Conservation (phyloP, 345 rosid species). For the Eucalyptus erythrocorys region DNA sequence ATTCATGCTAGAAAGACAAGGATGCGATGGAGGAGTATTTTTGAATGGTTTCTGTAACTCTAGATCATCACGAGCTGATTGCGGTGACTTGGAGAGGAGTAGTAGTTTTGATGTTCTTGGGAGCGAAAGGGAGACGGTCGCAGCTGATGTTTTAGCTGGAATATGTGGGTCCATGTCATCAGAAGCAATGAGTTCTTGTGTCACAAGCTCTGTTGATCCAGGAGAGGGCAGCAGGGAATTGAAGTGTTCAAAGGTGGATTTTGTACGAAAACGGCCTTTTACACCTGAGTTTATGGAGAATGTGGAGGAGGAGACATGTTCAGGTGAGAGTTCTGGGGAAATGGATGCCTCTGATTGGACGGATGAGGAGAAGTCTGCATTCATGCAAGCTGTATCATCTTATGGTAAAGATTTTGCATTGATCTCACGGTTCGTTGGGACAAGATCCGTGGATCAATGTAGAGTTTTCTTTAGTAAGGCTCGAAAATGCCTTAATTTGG, state of each 20-base stretch:
- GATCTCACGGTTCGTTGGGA: constrained; percentile 51
- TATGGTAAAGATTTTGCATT: constrained; percentile 82
- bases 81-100: constrained; percentile 33
- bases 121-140: constrained; percentile 57
- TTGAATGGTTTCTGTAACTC: constrained; percentile 31
- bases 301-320: constrained; percentile 73
- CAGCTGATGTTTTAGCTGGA: constrained; percentile 82
- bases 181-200: constrained; percentile 80
- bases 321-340: constrained; percentile 92
- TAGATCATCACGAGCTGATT: constrained; percentile 22
- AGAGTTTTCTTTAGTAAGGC: constrained; percentile 90
- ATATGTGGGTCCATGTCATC: constrained; percentile 74
- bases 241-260: constrained; percentile 15
- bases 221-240: constrained; percentile 7
- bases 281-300: constrained; percentile 49
- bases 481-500: constrained; percentile 87
- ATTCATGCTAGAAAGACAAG: constrained; percentile 13
- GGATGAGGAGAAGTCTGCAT: constrained; percentile 69
- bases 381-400: constrained; percentile 58
- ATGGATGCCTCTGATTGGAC: constrained; percentile 85
- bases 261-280: constrained; percentile 25
- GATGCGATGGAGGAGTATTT: constrained; percentile 27
- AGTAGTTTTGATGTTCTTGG: constrained; percentile 32
- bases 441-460: constrained; percentile 80
- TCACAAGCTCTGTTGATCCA: constrained; percentile 53